A percentile compares a stretch with the other conserved stretches of the same genome.
Conservation (phyloP, 257 asterid genomes). For the Echium plantagineum region DNA sequence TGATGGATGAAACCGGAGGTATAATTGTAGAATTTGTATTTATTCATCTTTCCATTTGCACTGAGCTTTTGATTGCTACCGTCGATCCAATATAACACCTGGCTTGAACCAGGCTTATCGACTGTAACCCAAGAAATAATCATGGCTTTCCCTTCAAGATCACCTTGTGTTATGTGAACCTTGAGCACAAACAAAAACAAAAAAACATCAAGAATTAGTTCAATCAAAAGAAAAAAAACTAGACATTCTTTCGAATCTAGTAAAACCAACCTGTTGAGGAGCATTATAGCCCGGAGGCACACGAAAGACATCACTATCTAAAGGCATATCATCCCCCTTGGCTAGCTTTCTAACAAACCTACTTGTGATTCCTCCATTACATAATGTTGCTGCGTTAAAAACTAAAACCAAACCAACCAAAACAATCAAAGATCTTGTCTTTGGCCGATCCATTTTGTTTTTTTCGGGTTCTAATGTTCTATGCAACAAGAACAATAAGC, state of each 20-base stretch:
- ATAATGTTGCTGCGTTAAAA: slow-evolving; percentile 22
- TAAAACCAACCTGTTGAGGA: slow-evolving; percentile 57
- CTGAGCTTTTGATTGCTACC: slow-evolving; percentile 1
- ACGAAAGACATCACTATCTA: slow-evolving; percentile 49
- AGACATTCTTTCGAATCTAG: background rate
- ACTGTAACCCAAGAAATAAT: slow-evolving; percentile 13
- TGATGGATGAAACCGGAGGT: slow-evolving; percentile 14
- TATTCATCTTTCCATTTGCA: slow-evolving; percentile 5
- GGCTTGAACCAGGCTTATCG: slow-evolving; percentile 9
- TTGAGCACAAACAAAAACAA: background rate
- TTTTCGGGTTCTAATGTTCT: too few relatives aligned
- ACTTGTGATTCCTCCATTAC: slow-evolving; percentile 50
- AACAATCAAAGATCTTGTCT: background rate
- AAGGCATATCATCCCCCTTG: slow-evolving; percentile 46
- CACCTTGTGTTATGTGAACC: background rate
- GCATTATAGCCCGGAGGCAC: slow-evolving; percentile 64
- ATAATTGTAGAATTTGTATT: slow-evolving; percentile 10
- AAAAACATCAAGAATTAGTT: background rate
- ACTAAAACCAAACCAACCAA: background rate
- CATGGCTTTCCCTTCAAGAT: slow-evolving; percentile 8
- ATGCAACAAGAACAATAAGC: too few relatives aligned
- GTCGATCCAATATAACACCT: slow-evolving; percentile 5
- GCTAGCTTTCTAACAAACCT: slow-evolving; percentile 35
- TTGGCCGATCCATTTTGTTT: too few relatives aligned
- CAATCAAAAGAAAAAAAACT: background rate